Base-by-base conservation (phyloP, 768 basidiomycete genomes). In the Suillus ampliporus region DNA sequence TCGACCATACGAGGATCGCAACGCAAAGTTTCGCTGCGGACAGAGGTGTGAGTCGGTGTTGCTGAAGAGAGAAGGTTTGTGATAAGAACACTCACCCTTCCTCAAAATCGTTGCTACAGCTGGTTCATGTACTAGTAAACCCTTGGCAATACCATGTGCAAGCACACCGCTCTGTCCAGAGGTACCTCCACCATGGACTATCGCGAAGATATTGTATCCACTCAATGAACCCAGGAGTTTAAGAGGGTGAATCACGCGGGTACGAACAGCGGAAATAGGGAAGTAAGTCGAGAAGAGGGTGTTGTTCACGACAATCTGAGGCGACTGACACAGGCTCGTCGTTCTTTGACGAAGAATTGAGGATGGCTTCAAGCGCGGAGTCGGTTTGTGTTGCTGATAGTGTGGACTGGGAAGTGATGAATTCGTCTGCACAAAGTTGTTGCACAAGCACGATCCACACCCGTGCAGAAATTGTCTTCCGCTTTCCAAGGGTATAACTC, bases 1-100 rank as follows among this genome's bases (percentile, higher is more conserved):
- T 99, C 97, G 37, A 97, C 96, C 93, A 97, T 93, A 77, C 97
- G 90, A 51, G 95, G 94, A 82, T 99, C 97, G 69, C 96, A 88
- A 74, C 88, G 87, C 62, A 94, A 52, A 96, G 80, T 80, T 94
- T 90, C 63, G 92, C 96, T 97, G 72, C 19, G 38, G 21, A 35
- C 50, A 60, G 21, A 52, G 8, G 31, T 21, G 23, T 43, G 34
- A 62, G 56, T 58, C 51, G 65, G 26, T 15, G 31, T 38, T n/a
- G n/a, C n/a, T n/a, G n/a, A n/a, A n/a, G 19, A 5, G 26, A n/a
- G 34, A 19, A n/a, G n/a, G n/a, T n/a, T n/a, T n/a, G n/a, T 10
- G 1, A 19, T 13, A 64, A 53, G 13, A 40, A 3, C 31, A 77
- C 86, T 50, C 70, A 95, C 96, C 89, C 84, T 86, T 86, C 71